Evolutionary conservation across 805 yeast genomes (phyloP).

Genomic region (Saccharomycopsis sp.): DNA sequence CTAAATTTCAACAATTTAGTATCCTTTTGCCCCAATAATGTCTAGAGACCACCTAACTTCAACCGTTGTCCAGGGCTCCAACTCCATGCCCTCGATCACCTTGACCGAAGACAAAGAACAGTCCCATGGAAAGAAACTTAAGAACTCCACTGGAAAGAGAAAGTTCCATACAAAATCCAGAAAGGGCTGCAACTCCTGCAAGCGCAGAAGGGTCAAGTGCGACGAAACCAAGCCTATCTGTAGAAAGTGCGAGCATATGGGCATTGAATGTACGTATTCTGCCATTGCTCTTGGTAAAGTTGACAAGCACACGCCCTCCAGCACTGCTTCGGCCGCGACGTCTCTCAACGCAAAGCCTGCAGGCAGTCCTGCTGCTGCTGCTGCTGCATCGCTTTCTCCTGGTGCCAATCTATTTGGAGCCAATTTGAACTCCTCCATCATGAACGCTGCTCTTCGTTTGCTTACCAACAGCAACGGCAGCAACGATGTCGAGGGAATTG

Average conservation of each 20-base stretch:
- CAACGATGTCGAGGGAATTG: background rate
- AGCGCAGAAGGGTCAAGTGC: slow-evolving; percentile 84
- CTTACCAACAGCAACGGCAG: background rate
- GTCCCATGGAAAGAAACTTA: background rate
- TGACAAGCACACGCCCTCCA: background rate
- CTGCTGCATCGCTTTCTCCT: background rate
- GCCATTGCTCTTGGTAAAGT: slow-evolving; percentile 9
- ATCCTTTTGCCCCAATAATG: background rate
- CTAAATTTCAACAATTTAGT: slow-evolving; percentile 3
- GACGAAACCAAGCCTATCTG: slow-evolving; percentile 82
- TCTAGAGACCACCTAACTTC: background rate
- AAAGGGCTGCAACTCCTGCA: slow-evolving; percentile 85
- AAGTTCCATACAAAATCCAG: slow-evolving; percentile 86
- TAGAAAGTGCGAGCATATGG: slow-evolving; percentile 71
- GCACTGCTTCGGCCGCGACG: background rate
- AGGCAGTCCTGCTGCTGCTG: slow-evolving; percentile 11
- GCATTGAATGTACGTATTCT: slow-evolving; percentile 65
- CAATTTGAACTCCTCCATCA: background rate
- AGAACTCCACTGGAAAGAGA: slow-evolving; percentile 59
- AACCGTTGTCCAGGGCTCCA: background rate
- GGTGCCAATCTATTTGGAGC: background rate
- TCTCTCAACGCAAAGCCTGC: background rate
- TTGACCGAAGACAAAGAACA: background rate
- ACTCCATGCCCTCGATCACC: background rate
- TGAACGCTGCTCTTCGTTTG: background rate